Percentiles rank a stretch among this genome's conserved stretches.
Evolutionary conservation across 139 green algal species (phyloP).

Genomic region (Zygnema circumcarinatum): DNA sequence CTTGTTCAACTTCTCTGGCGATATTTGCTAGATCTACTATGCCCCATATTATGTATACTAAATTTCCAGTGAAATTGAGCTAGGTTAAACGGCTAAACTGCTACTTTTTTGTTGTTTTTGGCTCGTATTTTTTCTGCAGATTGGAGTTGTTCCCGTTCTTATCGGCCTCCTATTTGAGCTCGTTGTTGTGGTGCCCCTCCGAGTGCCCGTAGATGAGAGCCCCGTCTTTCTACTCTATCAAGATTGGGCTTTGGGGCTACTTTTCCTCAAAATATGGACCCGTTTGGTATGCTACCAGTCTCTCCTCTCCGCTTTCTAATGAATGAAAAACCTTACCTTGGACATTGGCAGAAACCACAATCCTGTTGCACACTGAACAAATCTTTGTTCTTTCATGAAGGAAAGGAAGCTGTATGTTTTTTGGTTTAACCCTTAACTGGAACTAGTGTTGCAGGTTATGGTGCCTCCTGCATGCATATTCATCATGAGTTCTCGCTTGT

Average conservation of each 20-base stretch:
- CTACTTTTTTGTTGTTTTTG: no score
- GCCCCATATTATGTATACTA: not conserved
- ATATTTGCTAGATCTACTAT: not conserved
- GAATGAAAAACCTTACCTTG: no score
- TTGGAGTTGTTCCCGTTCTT: conserved; percentile 38
- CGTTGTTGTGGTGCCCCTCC: conserved; percentile 59
- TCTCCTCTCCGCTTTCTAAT: no score
- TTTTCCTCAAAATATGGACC: conserved; percentile 63
- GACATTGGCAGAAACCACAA: not conserved
- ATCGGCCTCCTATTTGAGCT: conserved; percentile 50
- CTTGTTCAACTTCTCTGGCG: no score
- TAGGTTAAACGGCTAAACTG: conserved; percentile 1
- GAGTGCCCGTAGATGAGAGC: conserved; percentile 54
- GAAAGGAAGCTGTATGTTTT: not conserved
- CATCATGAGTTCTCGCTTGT: no score
- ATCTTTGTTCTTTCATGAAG: not conserved
- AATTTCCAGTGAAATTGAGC: not conserved
- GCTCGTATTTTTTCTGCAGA: no score
- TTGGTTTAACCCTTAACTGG: no score
- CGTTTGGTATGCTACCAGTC: conserved; percentile 41
- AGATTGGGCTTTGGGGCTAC: conserved; percentile 65
- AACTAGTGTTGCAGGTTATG: no score
- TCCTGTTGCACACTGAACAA: not conserved
- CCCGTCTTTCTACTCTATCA: conserved; percentile 64
- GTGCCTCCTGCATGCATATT: no score